A percentile compares a stretch with the other conserved stretches of the same genome.
phyloP scores from a whole-genome alignment of 805 yeast species.

The Metschnikowia cubensis region DNA sequence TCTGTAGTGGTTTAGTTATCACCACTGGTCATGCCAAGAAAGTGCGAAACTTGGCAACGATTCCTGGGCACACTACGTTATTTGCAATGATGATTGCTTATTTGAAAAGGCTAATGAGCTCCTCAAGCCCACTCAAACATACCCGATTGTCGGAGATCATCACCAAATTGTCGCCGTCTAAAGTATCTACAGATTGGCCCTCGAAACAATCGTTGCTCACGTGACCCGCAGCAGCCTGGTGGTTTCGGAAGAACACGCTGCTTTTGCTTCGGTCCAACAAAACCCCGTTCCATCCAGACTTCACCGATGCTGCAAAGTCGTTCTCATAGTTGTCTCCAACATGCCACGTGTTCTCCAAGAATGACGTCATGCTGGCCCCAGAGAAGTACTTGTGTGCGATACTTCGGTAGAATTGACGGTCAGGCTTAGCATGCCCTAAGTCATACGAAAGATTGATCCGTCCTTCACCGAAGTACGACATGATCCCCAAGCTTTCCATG shows the following conservation, averaged over 20 bases:
- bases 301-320: constrained; percentile 50
- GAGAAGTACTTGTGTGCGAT: constrained; percentile 6
- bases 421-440: constrained; percentile 52
- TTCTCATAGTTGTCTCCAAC: constrained; percentile 59
- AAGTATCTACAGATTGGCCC: constrained; percentile 9
- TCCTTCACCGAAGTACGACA: constrained; percentile 34
- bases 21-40: too few relatives aligned
- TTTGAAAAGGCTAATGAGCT: constrained; percentile 10
- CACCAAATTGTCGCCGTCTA: constrained; percentile 18
- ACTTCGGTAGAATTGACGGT: constrained; percentile 36
- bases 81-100: neutral
- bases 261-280: constrained; percentile 43
- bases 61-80: too few relatives aligned
- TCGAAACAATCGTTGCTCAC: constrained; percentile 16
- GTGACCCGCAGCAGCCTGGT: neutral
- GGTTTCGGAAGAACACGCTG: constrained; percentile 17
- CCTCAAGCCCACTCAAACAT: constrained; percentile 13
- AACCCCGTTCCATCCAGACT: constrained; percentile 62
- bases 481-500: constrained; percentile 44
- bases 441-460: constrained; percentile 54
- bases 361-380: constrained; percentile 5
- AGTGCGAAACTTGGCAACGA: too few relatives aligned
- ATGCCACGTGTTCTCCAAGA: constrained; percentile 47
- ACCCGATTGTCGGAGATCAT: constrained; percentile 35
- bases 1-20: too few relatives aligned